Evolutionary conservation across 1,139 yeast species (phyloP).

Genomic region (Lodderomyces pseudojiufengensis): DNA sequence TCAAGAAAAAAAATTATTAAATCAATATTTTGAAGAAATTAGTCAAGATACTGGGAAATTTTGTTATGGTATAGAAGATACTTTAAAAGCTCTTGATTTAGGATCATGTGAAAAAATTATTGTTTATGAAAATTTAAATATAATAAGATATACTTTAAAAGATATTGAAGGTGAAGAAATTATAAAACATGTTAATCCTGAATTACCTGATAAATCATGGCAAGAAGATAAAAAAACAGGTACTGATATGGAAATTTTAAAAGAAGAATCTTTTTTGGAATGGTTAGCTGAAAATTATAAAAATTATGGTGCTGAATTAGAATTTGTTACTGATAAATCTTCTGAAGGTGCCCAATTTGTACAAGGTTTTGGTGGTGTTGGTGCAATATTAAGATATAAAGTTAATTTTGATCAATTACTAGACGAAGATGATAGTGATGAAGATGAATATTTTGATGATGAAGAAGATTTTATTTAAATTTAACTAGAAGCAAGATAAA

Average conservation of each 20-base stretch:
- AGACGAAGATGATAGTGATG: constrained; percentile 83
- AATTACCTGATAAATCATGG: constrained; percentile 71
- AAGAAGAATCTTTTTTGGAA: constrained; percentile 82
- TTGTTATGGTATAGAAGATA: constrained; percentile 97
- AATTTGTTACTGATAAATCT: constrained; percentile 93
- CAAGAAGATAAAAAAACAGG: constrained; percentile 83
- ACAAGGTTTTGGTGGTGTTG: constrained; percentile 98
- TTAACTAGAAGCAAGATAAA: too few species aligned
- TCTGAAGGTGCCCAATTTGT: constrained; percentile 98
- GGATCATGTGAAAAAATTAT: constrained; percentile 94
- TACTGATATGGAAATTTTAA: constrained; percentile 78
- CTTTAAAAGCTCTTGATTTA: constrained; percentile 89
- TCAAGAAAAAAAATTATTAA: constrained; percentile 94
- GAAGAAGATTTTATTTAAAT: constrained; percentile 53
- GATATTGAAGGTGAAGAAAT: constrained; percentile 79
- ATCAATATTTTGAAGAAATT: constrained; percentile 90
- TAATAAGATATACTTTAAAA: constrained; percentile 77
- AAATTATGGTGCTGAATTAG: constrained; percentile 89
- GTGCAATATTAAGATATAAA: constrained; percentile 92
- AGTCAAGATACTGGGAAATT: constrained; percentile 95
- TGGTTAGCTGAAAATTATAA: constrained; percentile 98
- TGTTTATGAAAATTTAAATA: constrained; percentile 88
- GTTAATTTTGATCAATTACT: constrained; percentile 93
- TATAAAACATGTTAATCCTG: constrained; percentile 69
- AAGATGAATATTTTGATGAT: constrained; percentile 73